Conservation (phyloP, 441 rosid species). For the Adansonia gregorii region DNA sequence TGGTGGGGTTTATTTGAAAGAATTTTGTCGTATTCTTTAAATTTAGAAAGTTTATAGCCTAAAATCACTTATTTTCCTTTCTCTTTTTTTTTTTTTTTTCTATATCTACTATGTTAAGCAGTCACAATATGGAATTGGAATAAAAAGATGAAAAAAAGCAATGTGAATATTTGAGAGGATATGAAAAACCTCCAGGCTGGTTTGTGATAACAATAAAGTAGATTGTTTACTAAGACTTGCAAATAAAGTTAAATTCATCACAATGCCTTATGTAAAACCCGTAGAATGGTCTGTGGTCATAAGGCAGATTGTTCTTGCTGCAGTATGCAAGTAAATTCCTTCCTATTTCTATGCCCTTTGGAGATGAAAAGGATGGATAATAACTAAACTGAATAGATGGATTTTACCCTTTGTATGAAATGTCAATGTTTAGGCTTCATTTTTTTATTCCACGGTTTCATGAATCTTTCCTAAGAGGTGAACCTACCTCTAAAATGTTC, state of each 20-base stretch:
- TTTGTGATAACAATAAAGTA: not conserved
- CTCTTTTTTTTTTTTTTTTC: no score
- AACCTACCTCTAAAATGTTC: not conserved
- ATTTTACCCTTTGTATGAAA: constrained; percentile 1
- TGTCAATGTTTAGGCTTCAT: not conserved
- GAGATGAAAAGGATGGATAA: not conserved
- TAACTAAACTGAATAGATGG: not conserved
- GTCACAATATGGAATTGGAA: not conserved
- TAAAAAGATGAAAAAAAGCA: constrained; percentile 12
- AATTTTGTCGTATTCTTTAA: not conserved
- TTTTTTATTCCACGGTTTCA: not conserved
- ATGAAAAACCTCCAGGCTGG: not conserved
- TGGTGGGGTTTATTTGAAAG: not conserved
- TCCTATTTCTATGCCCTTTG: constrained; percentile 3
- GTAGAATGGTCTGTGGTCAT: not conserved
- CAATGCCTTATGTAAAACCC: not conserved
- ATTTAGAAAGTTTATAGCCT: not conserved
- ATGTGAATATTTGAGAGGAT: not conserved
- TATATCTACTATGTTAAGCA: not conserved
- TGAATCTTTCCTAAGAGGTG: not conserved
- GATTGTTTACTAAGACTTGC: not conserved
- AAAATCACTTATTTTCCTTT: not conserved
- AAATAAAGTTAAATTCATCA: not conserved
- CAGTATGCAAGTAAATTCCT: not conserved
- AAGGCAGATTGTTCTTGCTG: constrained; percentile 1